Percentiles rank a stretch among this genome's conserved stretches.
These are phyloP conservation scores for Symbiodinium pilosum DNA, from an alignment of 73 alveolate species.

Conservation along the genomic window DNA sequence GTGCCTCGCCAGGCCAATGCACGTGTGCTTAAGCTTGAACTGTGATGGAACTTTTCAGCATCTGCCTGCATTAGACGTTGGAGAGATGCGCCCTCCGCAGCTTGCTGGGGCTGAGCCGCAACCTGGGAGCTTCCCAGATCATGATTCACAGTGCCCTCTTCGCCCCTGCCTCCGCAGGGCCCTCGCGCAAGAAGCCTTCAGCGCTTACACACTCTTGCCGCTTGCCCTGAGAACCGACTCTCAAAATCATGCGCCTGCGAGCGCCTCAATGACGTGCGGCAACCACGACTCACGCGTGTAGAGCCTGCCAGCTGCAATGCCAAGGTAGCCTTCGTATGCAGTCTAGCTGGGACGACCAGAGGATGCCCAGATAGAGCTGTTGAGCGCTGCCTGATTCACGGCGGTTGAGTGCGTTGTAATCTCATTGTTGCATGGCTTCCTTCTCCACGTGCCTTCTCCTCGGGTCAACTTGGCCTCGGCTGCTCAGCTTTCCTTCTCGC, in stretches of 20 bases:
- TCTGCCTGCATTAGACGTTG: background rate
- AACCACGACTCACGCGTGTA: conserved; percentile 78
- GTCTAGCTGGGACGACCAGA: conserved; percentile 5
- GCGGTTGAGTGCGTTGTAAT: no score
- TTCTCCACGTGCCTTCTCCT: conserved; percentile 16
- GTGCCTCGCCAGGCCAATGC: background rate
- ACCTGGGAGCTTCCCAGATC: background rate
- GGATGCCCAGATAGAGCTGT: conserved; percentile 65
- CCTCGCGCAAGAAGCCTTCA: background rate
- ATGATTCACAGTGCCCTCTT: no score
- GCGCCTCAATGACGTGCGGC: conserved; percentile 57
- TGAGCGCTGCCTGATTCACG: conserved; percentile 19
- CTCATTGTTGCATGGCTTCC: no score
- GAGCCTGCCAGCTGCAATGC: background rate
- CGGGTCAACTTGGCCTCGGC: conserved; percentile 42
- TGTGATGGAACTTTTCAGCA: background rate
- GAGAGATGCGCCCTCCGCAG: background rate
- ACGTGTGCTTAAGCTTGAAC: no score
- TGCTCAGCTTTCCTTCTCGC: background rate
- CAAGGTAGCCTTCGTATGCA: background rate
- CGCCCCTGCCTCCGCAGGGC: background rate
- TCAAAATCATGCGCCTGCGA: conserved; percentile 45
- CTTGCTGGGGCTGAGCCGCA: background rate
- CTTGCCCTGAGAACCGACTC: no score
- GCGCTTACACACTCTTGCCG: no score